These are phyloP conservation scores for Amyloporia xantha DNA, from an alignment of 768 basidiomycete species.

Conservation along the genomic window DNA sequence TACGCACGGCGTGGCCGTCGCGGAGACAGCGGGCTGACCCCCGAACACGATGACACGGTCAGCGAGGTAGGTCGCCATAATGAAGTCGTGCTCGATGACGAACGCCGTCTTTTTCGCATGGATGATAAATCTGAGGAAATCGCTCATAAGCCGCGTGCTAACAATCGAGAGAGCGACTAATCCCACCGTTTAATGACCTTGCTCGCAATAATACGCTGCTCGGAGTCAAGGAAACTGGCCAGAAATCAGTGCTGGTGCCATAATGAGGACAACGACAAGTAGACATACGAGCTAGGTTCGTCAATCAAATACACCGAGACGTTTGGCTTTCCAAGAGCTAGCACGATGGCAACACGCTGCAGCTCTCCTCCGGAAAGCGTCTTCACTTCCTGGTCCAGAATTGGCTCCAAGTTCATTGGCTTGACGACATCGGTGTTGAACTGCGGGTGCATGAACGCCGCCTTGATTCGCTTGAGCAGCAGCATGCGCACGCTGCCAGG, in stretches of 20 bases:
- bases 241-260: not conserved
- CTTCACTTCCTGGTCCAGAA: slow-evolving; percentile 98
- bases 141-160: slow-evolving; percentile 1
- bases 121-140: slow-evolving; percentile 67
- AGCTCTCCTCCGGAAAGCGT: slow-evolving; percentile 98
- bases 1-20: slow-evolving; percentile 85
- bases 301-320: slow-evolving; percentile 92
- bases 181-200: slow-evolving; percentile 92
- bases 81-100: slow-evolving; percentile 99
- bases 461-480: slow-evolving; percentile 89
- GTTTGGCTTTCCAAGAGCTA: slow-evolving; percentile 83
- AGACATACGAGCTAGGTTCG: slow-evolving; percentile 73
- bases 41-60: slow-evolving; percentile 95
- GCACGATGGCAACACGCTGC: slow-evolving; percentile 93
- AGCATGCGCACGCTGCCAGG: slow-evolving; percentile 95
- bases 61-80: slow-evolving; percentile 99
- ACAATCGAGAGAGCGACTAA: not conserved
- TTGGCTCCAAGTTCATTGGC: slow-evolving; percentile 90
- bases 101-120: slow-evolving; percentile 98
- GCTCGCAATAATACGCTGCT: slow-evolving; percentile 97
- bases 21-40: slow-evolving; percentile 77
- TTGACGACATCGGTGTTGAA: slow-evolving; percentile 98
- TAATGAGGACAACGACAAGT: not conserved
- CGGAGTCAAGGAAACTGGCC: slow-evolving; percentile 88
- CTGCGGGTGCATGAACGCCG: slow-evolving; percentile 97